Percentiles rank a stretch among this genome's conserved stretches.
Conservation (phyloP, 352 stramenopile species). For the Globisporangium cederbergense region DNA sequence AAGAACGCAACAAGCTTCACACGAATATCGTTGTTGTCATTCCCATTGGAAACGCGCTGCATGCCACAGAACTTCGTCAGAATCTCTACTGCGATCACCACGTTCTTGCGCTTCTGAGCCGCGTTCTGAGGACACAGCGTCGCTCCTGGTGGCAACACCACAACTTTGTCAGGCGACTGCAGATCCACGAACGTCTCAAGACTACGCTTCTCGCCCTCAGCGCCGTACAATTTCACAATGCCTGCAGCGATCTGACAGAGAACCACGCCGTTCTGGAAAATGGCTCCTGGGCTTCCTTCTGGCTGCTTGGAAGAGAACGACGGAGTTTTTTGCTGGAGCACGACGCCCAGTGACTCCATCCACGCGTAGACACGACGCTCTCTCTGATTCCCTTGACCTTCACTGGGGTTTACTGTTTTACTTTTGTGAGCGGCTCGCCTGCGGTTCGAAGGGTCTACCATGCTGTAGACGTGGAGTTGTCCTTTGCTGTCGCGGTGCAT, state of each 20-base stretch:
- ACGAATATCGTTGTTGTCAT: not conserved
- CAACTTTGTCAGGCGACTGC: not conserved
- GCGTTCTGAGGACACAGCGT: constrained; percentile 10
- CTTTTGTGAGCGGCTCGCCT: not conserved
- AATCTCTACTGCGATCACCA: constrained; percentile 6
- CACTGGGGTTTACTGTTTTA: not conserved
- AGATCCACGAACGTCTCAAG: not conserved
- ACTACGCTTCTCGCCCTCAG: not conserved
- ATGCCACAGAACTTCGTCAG: constrained; percentile 2
- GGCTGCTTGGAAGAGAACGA: not conserved
- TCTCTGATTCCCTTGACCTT: not conserved
- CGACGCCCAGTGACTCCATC: constrained; percentile 19
- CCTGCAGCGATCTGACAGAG: constrained; percentile 32
- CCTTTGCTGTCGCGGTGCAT: constrained; percentile 19
- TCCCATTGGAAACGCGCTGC: too few species aligned
- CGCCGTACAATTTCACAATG: constrained; percentile 16
- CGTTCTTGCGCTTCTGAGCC: constrained; percentile 11
- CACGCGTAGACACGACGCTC: constrained; percentile 2
- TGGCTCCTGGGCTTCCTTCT: not conserved
- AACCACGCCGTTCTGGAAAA: constrained; percentile 33
- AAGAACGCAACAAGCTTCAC: constrained; percentile 5
- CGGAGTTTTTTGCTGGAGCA: not conserved
- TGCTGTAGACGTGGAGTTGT: constrained; percentile 32
- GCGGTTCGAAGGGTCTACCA: constrained; percentile 28
- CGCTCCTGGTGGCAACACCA: not conserved